Percentiles rank a stretch among this genome's conserved stretches.
phyloP scores from a whole-genome alignment of 2,329 filamentous ascomycete genomes.

The Pestalotiopsis fici region DNA sequence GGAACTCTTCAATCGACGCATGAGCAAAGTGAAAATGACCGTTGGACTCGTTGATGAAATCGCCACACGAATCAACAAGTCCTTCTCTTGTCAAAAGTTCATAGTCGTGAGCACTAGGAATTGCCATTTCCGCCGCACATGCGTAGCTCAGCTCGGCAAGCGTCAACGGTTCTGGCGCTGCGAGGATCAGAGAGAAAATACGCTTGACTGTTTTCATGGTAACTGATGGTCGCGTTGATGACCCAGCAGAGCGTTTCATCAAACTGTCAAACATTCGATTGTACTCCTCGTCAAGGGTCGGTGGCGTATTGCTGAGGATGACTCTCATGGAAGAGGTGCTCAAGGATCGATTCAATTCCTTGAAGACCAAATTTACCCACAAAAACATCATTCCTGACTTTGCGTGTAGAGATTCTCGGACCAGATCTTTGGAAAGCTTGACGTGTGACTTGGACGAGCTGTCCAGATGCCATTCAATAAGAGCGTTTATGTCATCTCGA shows the following conservation, averaged over 20 bases:
- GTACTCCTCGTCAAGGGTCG: not conserved
- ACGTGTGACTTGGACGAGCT: not conserved
- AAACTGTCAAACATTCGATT: not conserved
- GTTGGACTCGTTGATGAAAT: not conserved
- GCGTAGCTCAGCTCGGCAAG: not conserved
- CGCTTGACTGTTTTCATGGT: not conserved
- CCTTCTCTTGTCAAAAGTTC: not conserved
- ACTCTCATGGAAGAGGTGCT: not conserved
- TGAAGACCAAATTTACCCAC: not conserved
- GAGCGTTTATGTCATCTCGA: not conserved
- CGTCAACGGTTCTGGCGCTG: not conserved
- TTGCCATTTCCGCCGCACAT: not conserved
- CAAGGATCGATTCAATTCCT: not conserved
- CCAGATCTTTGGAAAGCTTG: not conserved
- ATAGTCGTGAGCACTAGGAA: not conserved
- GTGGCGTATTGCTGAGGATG: not conserved
- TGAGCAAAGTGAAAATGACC: not conserved
- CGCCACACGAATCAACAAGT: not conserved
- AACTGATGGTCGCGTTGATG: not conserved
- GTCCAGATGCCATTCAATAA: not conserved
- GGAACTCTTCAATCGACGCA: not conserved
- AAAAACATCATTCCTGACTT: not conserved
- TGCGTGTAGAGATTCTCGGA: not conserved
- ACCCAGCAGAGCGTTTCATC: not conserved
- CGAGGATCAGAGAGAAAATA: not conserved